Evolutionary conservation across 306 rosid genomes (phyloP).

Genomic region (cucumber (Cucumis sativus)): Cucumber_9930_V3 NC_026661.2:16789001-16789500

Average conservation of each 20-base stretch:
- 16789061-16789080: too few species aligned
- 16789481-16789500: neutral
- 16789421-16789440: neutral
- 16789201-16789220: too few species aligned
- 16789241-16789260: neutral
- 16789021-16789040: too few species aligned
- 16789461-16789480: neutral
- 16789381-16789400: neutral
- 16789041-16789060: too few species aligned
- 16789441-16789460: neutral
- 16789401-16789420: neutral
- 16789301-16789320: too few species aligned
- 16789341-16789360: neutral
- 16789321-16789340: neutral
- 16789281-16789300: neutral
- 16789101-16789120: too few species aligned
- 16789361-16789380: neutral
- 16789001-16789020: too few species aligned
- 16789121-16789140: too few species aligned
- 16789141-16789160: too few species aligned
- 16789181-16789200: too few species aligned
- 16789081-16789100: too few species aligned
- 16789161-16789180: too few species aligned
- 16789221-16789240: neutral
- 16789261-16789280: neutral